Evolutionary conservation across 1,139 yeast species (phyloP).

Genomic region (Blastobotrys buckinghamii): DNA sequence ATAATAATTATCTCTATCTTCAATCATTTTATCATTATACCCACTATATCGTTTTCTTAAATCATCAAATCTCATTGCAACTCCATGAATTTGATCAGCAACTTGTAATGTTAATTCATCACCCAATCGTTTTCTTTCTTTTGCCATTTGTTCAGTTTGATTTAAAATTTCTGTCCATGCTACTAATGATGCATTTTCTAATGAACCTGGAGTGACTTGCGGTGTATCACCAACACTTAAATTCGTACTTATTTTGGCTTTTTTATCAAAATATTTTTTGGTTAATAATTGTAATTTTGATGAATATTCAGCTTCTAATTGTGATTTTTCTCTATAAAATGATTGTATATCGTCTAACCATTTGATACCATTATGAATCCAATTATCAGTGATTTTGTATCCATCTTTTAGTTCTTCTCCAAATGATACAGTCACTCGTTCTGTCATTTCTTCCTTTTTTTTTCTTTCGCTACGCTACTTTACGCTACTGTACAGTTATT

Average conservation of each 20-base stretch:
- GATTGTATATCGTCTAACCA: slow-evolving; percentile 76
- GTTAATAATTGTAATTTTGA: slow-evolving; percentile 58
- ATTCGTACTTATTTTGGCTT: slow-evolving; percentile 60
- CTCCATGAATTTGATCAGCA: slow-evolving; percentile 53
- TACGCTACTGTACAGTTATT: too few species aligned
- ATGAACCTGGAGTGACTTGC: slow-evolving; percentile 86
- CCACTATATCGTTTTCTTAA: slow-evolving; percentile 52
- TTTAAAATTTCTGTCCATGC: slow-evolving; percentile 87
- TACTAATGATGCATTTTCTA: slow-evolving; percentile 89
- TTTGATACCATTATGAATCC: slow-evolving; percentile 65
- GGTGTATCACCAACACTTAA: slow-evolving; percentile 92
- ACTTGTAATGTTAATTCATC: slow-evolving; percentile 56
- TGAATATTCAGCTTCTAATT: slow-evolving; percentile 79
- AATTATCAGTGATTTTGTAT: slow-evolving; percentile 65
- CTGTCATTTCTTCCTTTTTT: slow-evolving; percentile 15
- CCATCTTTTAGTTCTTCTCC: slow-evolving; percentile 52
- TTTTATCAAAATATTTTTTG: slow-evolving; percentile 66
- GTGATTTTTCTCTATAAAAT: slow-evolving; percentile 78
- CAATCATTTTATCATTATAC: slow-evolving; percentile 53
- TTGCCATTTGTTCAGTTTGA: slow-evolving; percentile 77
- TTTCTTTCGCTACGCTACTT: too few species aligned
- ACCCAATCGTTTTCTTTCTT: slow-evolving; percentile 57
- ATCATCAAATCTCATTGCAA: slow-evolving; percentile 49
- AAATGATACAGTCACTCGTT: slow-evolving; percentile 27
- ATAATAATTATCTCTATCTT: slow-evolving; percentile 55